These are phyloP conservation scores for Hemisphaericaspora xylofermentans DNA, from an alignment of 1,139 yeast genomes.

Conservation along the genomic window DNA sequence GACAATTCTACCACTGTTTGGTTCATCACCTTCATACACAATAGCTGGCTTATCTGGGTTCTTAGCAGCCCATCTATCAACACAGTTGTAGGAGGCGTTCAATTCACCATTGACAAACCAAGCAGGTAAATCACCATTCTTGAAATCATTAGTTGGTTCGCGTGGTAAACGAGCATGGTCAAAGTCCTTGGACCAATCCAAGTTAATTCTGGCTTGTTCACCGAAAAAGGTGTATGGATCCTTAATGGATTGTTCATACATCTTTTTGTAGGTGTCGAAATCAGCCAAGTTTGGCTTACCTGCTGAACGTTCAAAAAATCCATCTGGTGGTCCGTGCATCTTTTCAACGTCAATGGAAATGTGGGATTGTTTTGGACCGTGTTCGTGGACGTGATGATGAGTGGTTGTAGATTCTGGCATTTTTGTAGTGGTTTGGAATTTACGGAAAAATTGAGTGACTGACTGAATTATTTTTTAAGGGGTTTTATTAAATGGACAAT, in stretches of 20 bases:
- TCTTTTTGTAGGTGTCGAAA: conserved; percentile 54
- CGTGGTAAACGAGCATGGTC: conserved; percentile 57
- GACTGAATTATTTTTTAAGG: conserved; percentile 1
- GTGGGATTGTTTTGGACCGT: conserved; percentile 18
- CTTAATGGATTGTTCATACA: conserved; percentile 68
- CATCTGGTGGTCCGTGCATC: conserved; percentile 51
- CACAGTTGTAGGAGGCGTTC: conserved; percentile 76
- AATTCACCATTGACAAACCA: conserved; percentile 80
- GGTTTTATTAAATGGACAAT: too few relatives aligned
- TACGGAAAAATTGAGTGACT: neutral
- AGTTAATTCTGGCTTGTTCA: conserved; percentile 52
- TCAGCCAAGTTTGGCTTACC: conserved; percentile 49
- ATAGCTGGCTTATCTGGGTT: conserved; percentile 76
- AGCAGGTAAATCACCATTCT: conserved; percentile 65
- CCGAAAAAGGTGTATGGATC: conserved; percentile 68
- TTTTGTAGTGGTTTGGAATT: neutral
- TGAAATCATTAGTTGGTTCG: conserved; percentile 50
- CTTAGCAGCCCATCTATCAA: conserved; percentile 75
- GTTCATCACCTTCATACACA: conserved; percentile 79
- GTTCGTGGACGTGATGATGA: neutral
- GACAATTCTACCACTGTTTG: conserved; percentile 58
- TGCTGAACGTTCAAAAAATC: conserved; percentile 53
- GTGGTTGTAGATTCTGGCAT: conserved; percentile 22
- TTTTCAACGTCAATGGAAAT: conserved; percentile 45
- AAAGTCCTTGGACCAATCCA: conserved; percentile 67